Percentiles rank a stretch among this genome's conserved stretches.
Conservation (phyloP, 805 yeast species). For the Maudiozyma pseudohumilis region DNA sequence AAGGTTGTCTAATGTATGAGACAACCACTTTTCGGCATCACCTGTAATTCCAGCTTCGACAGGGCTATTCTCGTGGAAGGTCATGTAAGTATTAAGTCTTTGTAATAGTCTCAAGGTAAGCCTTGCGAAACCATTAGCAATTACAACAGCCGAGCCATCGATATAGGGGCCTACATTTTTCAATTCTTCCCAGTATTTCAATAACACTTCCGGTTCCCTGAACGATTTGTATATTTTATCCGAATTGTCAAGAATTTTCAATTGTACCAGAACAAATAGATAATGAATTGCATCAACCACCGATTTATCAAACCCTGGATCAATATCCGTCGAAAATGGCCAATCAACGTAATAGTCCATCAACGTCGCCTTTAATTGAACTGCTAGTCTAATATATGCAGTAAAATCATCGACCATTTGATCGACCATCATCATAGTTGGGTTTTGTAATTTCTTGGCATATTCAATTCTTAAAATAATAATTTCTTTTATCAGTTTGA, state of each 20-base stretch:
- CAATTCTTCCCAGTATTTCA: slow-evolving; percentile 69
- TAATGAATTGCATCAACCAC: slow-evolving; percentile 67
- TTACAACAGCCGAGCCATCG: slow-evolving; percentile 71
- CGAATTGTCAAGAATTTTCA: slow-evolving; percentile 72
- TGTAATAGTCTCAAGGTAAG: slow-evolving; percentile 60
- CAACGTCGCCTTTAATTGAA: slow-evolving; percentile 62
- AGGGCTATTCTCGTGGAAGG: slow-evolving; percentile 62
- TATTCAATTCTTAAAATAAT: slow-evolving; percentile 64
- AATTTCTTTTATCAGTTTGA: slow-evolving; percentile 68
- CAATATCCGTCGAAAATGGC: slow-evolving; percentile 57
- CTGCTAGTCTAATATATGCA: slow-evolving; percentile 63
- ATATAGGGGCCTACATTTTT: slow-evolving; percentile 68
- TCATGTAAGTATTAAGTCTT: slow-evolving; percentile 59
- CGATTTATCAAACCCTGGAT: slow-evolving; percentile 52
- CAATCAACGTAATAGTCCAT: slow-evolving; percentile 54
- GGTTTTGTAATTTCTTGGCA: slow-evolving; percentile 69
- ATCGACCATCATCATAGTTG: slow-evolving; percentile 93
- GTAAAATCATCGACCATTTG: slow-evolving; percentile 83
- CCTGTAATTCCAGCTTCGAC: slow-evolving; percentile 31
- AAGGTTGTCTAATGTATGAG: slow-evolving; percentile 56
- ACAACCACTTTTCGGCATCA: slow-evolving; percentile 54
- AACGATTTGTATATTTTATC: slow-evolving; percentile 68
- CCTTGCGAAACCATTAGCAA: slow-evolving; percentile 65
- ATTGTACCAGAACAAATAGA: slow-evolving; percentile 60
- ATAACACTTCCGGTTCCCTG: slow-evolving; percentile 85